Evolutionary conservation across 176 grass and related monocot species (phyloP).

Genomic region (Eleusine coracana): DNA sequence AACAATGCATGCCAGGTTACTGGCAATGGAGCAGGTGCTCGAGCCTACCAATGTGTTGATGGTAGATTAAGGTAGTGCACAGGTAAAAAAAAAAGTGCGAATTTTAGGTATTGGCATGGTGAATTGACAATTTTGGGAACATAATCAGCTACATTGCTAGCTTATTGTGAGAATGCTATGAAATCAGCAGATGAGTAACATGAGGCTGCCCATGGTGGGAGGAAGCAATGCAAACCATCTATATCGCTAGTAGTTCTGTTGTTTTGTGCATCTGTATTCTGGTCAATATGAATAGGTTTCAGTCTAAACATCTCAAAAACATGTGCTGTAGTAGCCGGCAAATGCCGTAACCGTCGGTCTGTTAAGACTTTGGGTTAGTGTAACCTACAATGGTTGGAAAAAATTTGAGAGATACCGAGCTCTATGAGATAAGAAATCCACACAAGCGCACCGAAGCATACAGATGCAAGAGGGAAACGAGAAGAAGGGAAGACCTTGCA

Average conservation of each 20-base stretch:
- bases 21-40: not conserved
- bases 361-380: no score
- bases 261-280: no score
- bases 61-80: not conserved
- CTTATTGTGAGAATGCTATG: not conserved
- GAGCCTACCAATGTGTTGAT: not conserved
- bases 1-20: not conserved
- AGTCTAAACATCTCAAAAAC: no score
- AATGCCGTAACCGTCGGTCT: no score
- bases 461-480: not conserved
- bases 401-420: not conserved
- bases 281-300: no score
- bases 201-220: not conserved
- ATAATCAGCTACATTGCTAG: slow-evolving; percentile 1
- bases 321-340: no score
- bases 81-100: not conserved
- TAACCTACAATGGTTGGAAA: not conserved
- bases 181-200: not conserved
- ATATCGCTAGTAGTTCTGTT: no score
- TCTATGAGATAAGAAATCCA: not conserved
- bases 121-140: slow-evolving; percentile 2
- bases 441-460: not conserved
- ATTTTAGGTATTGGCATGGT: not conserved
- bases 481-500: slow-evolving; percentile 35
- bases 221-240: no score